These are phyloP conservation scores for Syzygium grande DNA, from an alignment of 345 rosid genomes.

Conservation along the genomic window DNA sequence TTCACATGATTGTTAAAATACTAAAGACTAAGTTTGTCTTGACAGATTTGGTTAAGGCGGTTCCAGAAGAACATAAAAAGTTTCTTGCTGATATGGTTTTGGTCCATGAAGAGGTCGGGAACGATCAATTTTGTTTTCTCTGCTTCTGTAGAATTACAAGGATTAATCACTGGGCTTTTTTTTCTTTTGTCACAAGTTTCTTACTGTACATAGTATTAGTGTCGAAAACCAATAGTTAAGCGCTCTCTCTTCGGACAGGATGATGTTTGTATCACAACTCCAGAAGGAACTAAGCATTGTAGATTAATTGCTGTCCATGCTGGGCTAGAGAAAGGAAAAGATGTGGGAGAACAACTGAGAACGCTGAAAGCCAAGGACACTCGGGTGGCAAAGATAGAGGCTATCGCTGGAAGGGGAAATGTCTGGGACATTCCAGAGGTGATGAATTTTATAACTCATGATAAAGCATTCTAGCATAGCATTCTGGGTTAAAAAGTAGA, in stretches of 20 bases:
- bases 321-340: conserved; percentile 54
- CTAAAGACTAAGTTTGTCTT: neutral
- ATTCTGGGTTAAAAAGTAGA: neutral
- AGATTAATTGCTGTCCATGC: conserved; percentile 77
- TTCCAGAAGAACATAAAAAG: conserved; percentile 80
- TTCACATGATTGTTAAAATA: neutral
- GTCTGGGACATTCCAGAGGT: conserved; percentile 88
- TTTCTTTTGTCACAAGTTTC: neutral
- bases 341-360: conserved; percentile 43
- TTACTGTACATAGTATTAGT: neutral
- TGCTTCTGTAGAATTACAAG: neutral
- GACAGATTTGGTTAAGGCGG: conserved; percentile 66
- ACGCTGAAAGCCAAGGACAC: conserved; percentile 55
- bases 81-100: conserved; percentile 75
- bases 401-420: conserved; percentile 56
- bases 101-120: conserved; percentile 79
- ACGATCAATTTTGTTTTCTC: neutral
- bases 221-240: neutral
- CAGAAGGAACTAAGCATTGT: conserved; percentile 39
- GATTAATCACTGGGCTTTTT: neutral
- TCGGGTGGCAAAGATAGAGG: conserved; percentile 43
- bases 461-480: neutral
- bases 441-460: neutral
- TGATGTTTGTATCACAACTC: conserved; percentile 48
- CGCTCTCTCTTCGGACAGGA: conserved; percentile 23